Base-by-base conservation (phyloP, 1,284 basidiomycete genomes). In the Marasmius tenuissimus region DNA sequence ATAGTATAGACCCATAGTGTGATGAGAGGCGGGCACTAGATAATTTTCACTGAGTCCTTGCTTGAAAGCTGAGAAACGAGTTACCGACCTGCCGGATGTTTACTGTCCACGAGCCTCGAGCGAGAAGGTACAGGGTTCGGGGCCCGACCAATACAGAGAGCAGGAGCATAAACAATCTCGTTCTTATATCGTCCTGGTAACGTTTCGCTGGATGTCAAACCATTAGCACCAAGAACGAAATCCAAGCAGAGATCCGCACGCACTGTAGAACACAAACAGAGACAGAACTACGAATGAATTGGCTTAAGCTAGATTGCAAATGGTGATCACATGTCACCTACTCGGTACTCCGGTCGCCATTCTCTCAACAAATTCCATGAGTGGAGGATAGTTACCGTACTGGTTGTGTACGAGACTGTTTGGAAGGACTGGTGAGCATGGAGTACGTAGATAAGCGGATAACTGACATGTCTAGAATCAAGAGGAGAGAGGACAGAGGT, bases 391-490 rank as follows among this genome's bases (percentile, higher is more conserved):
- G 70, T 85, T 81, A 33, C 84, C 85, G 64, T 93, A 93, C 73
- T 93, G 92, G 59, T 85, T 84, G 69, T 91, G 89, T 54, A 92
- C 83, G 49, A 93, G 74, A 61, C 91, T 91, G 58, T n/a, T 20
- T 58, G 56, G 56, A 55, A 58, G 54, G 53, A 34, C 16, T 20
- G 55, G 9, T 20, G 40, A 50, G 39, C 27, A 55, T 34, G 27
- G 33, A 18, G 40, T 34, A 11, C 12, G 16, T 14, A 47, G 22
- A 39, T 9, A 37, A 45, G 39, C 1, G 38, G 51, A 39, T 27
- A 47, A 78, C 89, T 68, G 71, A 93, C 91, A 92, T 87, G 68
- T 91, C 88, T 88, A 93, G 91, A 76, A 91, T 75, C 14, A 91
- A 67, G 42, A 92, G 76, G 52, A 92, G 75, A 70, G 86, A 91